Percentiles rank a stretch among this genome's conserved stretches.
Conservation (phyloP, 2,329 filamentous ascomycete genomes). For the Alternaria longipes region DNA sequence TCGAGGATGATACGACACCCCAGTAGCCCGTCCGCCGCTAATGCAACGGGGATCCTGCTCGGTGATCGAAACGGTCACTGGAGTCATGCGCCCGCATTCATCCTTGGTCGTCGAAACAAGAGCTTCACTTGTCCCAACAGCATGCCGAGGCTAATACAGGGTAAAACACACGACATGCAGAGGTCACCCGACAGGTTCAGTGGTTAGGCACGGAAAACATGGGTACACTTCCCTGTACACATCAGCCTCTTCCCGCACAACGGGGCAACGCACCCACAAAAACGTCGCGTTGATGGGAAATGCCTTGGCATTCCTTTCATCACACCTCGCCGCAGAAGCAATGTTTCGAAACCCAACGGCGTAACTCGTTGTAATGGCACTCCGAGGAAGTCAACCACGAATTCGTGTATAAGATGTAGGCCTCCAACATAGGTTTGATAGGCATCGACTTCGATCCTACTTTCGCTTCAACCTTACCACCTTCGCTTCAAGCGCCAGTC, state of each 20-base stretch:
- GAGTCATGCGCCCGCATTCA: background rate
- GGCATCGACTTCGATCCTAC: slow-evolving; percentile 16
- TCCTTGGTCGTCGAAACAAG: background rate
- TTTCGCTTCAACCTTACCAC: slow-evolving; percentile 12
- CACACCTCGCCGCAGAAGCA: background rate
- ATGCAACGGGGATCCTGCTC: background rate
- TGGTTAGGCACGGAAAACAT: background rate
- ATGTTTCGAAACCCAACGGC: slow-evolving; percentile 8
- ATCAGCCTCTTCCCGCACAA: background rate
- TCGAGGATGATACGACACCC: background rate
- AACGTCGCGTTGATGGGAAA: background rate
- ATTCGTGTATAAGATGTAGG: slow-evolving; percentile 2
- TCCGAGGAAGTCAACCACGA: background rate
- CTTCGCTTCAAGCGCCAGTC: background rate
- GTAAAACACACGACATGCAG: background rate
- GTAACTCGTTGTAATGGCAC: background rate
- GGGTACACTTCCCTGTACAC: background rate
- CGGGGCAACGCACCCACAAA: background rate
- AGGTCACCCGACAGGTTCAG: background rate
- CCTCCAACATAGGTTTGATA: background rate
- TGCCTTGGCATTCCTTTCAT: slow-evolving; percentile 1
- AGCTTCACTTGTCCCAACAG: background rate
- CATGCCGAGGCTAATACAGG: background rate
- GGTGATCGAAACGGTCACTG: background rate
- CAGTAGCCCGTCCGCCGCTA: slow-evolving; percentile 2